A percentile compares a stretch with the other conserved stretches of the same genome.
phyloP scores from a whole-genome alignment of 2,329 filamentous ascomycete species.

The Phaeophleospora eucalypticola region DNA sequence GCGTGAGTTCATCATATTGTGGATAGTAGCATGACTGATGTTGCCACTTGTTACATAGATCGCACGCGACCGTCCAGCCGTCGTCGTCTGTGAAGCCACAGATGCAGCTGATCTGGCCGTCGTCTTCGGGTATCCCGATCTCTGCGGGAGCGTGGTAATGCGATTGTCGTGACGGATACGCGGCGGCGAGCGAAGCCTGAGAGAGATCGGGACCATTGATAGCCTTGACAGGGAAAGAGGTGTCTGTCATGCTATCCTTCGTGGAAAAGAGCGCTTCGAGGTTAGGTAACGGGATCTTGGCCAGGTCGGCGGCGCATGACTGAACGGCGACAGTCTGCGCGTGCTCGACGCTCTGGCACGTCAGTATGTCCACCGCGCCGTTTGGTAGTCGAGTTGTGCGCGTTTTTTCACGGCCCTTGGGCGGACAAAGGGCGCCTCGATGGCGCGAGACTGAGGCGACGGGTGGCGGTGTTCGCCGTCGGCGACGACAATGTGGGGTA shows the following conservation, averaged over 20 bases:
- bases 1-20: slow-evolving; percentile 56
- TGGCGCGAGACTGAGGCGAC: slow-evolving; percentile 13
- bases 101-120: slow-evolving; percentile 96
- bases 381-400: slow-evolving; percentile 13
- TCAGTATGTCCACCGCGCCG: slow-evolving; percentile 10
- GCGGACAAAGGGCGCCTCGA: slow-evolving; percentile 13
- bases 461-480: slow-evolving; percentile 1
- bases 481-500: not conserved
- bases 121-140: slow-evolving; percentile 52
- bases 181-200: slow-evolving; percentile 22
- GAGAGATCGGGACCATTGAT: slow-evolving; percentile 29
- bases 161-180: slow-evolving; percentile 29
- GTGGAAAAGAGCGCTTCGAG: slow-evolving; percentile 24
- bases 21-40: slow-evolving; percentile 97
- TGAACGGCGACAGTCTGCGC: slow-evolving; percentile 24
- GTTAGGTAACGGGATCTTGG: slow-evolving; percentile 30
- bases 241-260: slow-evolving; percentile 38
- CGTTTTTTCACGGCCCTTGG: slow-evolving; percentile 5
- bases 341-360: slow-evolving; percentile 12
- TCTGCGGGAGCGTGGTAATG: slow-evolving; percentile 20
- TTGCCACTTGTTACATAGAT: slow-evolving; percentile 95
- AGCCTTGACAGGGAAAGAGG: slow-evolving; percentile 30
- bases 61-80: slow-evolving; percentile 95
- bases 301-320: slow-evolving; percentile 35
- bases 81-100: slow-evolving; percentile 92